Base-by-base conservation (phyloP, 441 rosid species). In the Sinapis alba region DNA sequence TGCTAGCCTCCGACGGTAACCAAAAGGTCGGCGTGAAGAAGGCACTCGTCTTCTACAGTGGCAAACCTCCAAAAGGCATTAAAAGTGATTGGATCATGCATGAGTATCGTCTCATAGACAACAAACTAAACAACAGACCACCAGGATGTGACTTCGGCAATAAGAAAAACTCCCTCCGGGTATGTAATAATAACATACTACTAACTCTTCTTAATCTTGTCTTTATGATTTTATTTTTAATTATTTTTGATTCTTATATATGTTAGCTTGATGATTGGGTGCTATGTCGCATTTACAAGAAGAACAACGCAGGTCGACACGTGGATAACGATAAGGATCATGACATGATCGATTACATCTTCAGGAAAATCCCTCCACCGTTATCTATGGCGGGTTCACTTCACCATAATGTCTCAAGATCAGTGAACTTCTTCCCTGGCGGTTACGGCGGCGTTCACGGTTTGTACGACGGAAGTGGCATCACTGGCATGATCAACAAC, bases 61-160 rank as follows among this genome's bases (percentile, higher is more conserved):
- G 90, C 3, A 86, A 86, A 69, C 90, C 90, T 5, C 90, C 90
- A 1, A 86, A 84, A 77, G 90, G 90, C 13, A 41, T 86, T 2
- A 86, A 86, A 74, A 84, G 88, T 7, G 86, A 83, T 72, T 86
- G 90, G 90, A 84, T 86, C 82, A 86, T 86, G 90, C 90, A 86
- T 69, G 90, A 86, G 66, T 86, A 86, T 59, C 78, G 90, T 13
- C 90, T 86, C 68, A 73, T 80, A 9, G 88, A 86, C 1, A 83
- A 86, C 73, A 86, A 84, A 72, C 74, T 78, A 34, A 85, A 50
- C 54, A 89, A 89, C 74, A 82, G 80, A 79, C 94, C 91, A 8
- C 91, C 90, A 7, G 93, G 83, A 0, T 86, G 73, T 70, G 85
- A 84, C 65, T 79, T 77, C 63, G 81, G 75, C 74, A 79, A 77